Conservation (phyloP, 2,329 filamentous ascomycete genomes). For the Curvularia sp. region DNA sequence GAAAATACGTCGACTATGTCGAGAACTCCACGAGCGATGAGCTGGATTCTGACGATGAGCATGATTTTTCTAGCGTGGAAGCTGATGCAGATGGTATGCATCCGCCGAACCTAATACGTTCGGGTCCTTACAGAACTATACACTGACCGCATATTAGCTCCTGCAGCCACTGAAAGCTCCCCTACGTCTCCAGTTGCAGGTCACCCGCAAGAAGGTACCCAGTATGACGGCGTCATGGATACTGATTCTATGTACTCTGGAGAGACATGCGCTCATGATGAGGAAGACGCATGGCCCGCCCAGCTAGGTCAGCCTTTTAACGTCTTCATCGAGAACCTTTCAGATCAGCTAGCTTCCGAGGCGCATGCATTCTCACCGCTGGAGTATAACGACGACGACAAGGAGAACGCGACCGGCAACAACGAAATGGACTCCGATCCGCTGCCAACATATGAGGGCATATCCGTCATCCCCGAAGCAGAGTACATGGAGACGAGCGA, state of each 20-base stretch:
- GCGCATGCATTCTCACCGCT: slow-evolving; percentile 27
- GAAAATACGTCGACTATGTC: not conserved
- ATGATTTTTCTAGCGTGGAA: not conserved
- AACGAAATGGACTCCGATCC: slow-evolving; percentile 7
- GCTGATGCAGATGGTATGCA: not conserved
- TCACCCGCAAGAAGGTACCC: slow-evolving; percentile 4
- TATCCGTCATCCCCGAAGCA: slow-evolving; percentile 27
- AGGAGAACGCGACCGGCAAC: slow-evolving; percentile 26
- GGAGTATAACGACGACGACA: slow-evolving; percentile 31
- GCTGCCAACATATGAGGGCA: slow-evolving; percentile 5
- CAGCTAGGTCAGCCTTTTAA: slow-evolving; percentile 21
- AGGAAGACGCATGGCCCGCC: slow-evolving; percentile 17
- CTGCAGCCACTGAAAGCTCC: not conserved
- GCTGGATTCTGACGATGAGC: not conserved
- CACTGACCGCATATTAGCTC: slow-evolving; percentile 9
- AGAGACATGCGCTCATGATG: slow-evolving; percentile 13
- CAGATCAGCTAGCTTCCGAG: slow-evolving; percentile 28
- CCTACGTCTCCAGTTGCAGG: not conserved
- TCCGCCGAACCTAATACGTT: not conserved
- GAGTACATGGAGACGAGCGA: slow-evolving; percentile 19
- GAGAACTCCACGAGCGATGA: not conserved
- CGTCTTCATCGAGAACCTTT: slow-evolving; percentile 27
- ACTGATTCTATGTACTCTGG: slow-evolving; percentile 1
- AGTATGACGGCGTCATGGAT: not conserved
- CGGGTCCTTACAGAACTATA: not conserved